Evolutionary conservation across 2,329 filamentous ascomycete genomes (phyloP), one percentile per base, ranked within the genome.

Genomic region (Plenodomus tracheiphilus): DNA sequence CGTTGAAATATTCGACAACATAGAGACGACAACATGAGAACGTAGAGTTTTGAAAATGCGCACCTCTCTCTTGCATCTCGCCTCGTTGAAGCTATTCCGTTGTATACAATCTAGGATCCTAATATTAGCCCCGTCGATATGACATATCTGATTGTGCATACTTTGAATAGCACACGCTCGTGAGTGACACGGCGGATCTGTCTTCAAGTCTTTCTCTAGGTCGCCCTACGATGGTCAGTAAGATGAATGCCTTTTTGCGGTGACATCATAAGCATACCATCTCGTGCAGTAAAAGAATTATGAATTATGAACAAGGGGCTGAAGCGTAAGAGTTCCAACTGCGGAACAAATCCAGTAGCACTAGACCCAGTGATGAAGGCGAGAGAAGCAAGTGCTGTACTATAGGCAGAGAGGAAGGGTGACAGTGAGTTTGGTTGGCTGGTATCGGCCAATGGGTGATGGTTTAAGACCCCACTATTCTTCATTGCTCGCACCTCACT

Each of bases 131-230:
- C 28, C 39, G 9, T 38, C 39, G 28, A 4, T n/a, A 5, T 11
- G 18, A 18, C 13, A 21, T 44, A 4, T 17, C 18, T n/a, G 8
- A 38, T 20, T 8, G 13, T 11, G 51, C 61, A 21, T 52, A 94
- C 92, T 83, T 83, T 97, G 92, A 52, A 97, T 96, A 8, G 89
- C 91, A 75, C 92, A 97, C 54, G 92, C 93, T 67, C 87, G 83
- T 49, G 91, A 84, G 77, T 96, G 91, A 68, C 92, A 97, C 19
- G 92, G 87, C 53, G 90, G 89, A 64, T 89, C 83, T 30, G 83
- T 82, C 50, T 83, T 83, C 30, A 95, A 72, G 70, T 92, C 89
- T 65, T 88, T 81, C 62, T 90, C 85, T 13, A 86, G 71, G n/a
- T 48, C 73, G 71, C 77, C 80, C 54, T 55, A 20, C 4, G 9